Conservation (phyloP, 2,329 filamentous ascomycete species). For the Orbilia ellipsospora region DNA sequence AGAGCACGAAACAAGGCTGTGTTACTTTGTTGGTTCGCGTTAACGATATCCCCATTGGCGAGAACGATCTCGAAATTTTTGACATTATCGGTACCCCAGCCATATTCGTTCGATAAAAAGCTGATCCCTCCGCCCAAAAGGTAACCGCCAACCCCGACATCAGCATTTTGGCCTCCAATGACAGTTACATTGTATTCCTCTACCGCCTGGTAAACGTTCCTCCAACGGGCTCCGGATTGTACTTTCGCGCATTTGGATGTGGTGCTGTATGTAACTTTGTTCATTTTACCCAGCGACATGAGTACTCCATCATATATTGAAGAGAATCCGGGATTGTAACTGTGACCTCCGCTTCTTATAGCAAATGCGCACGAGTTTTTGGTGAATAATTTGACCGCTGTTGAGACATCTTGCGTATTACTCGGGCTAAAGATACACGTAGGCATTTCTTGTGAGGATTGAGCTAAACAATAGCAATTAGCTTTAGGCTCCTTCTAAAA, state of each 20-base stretch:
- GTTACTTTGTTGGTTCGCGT: constrained; percentile 63
- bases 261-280: constrained; percentile 60
- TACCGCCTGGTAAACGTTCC: constrained; percentile 63
- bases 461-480: not conserved
- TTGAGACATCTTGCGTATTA: constrained; percentile 12
- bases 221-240: constrained; percentile 66
- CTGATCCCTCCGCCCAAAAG: constrained; percentile 66
- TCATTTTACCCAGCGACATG: constrained; percentile 66
- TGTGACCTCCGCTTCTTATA: constrained; percentile 70
- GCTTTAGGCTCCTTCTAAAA: not conserved
- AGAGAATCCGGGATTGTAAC: constrained; percentile 65
- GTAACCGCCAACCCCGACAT: constrained; percentile 65
- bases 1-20: constrained; percentile 63
- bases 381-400: constrained; percentile 36
- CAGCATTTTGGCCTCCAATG: constrained; percentile 64
- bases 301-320: constrained; percentile 67
- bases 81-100: constrained; percentile 68
- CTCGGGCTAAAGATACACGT: constrained; percentile 29
- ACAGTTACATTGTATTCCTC: constrained; percentile 63
- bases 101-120: constrained; percentile 65
- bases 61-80: constrained; percentile 68
- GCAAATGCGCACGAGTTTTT: constrained; percentile 64
- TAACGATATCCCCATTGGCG: constrained; percentile 66
- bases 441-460: constrained; percentile 11
- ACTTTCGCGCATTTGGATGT: constrained; percentile 63